phyloP scores from a whole-genome alignment of 176 grass and related monocot genomes.

The Aegilops tauschii region DNA sequence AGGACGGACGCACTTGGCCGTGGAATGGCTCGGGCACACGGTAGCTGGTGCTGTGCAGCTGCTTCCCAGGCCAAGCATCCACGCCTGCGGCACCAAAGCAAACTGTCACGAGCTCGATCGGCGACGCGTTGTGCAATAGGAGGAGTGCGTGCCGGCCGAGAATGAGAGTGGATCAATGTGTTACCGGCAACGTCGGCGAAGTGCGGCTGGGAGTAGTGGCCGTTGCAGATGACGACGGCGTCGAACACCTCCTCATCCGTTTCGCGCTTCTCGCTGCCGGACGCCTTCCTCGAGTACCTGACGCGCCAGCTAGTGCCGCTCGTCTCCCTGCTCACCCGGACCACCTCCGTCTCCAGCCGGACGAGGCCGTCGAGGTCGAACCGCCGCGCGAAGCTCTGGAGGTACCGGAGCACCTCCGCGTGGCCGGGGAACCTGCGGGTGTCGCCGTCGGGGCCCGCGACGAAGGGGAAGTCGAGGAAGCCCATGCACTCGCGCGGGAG shows the following conservation, averaged over 20 bases:
- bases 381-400: not conserved
- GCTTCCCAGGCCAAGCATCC: not conserved
- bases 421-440: not conserved
- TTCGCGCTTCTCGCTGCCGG: not conserved
- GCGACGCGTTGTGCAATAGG: too few relatives aligned
- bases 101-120: not conserved
- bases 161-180: not conserved
- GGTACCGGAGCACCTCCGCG: not conserved
- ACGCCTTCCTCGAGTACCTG: not conserved
- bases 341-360: not conserved
- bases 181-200: not conserved
- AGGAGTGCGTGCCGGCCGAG: too few relatives aligned
- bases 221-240: not conserved
- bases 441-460: not conserved
- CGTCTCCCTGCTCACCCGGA: not conserved
- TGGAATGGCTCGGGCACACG: not conserved
- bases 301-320: not conserved
- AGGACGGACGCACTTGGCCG: not conserved
- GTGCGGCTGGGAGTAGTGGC: not conserved
- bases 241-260: not conserved
- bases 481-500: conserved; percentile 79
- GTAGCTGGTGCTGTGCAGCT: not conserved
- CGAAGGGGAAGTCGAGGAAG: conserved; percentile 80
- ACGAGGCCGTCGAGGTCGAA: not conserved
- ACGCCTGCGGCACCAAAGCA: not conserved